Conservation (phyloP, 768 basidiomycete species). For the Xerocomus spinulosus region DNA sequence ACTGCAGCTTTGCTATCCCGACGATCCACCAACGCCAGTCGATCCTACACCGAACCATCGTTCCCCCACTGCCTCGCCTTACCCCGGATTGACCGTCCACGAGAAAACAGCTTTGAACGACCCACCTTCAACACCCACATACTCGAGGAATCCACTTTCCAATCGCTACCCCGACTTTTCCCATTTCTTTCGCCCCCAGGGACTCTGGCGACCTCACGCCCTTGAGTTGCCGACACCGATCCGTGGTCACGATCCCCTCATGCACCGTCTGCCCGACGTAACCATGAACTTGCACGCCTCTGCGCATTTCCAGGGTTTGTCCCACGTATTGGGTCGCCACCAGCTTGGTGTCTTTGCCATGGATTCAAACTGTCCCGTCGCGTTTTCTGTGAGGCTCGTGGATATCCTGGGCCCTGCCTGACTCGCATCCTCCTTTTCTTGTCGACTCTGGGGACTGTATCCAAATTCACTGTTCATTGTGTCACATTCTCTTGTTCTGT, state of each 20-base stretch:
- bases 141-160: constrained; percentile 30
- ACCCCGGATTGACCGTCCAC: neutral
- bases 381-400: constrained; percentile 16
- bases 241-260: neutral
- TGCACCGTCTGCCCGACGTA: neutral
- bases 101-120: neutral
- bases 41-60: neutral
- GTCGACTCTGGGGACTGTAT: neutral
- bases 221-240: neutral
- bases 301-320: neutral
- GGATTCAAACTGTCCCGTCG: constrained; percentile 10
- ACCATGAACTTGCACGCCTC: neutral
- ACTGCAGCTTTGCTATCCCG: constrained; percentile 3
- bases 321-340: neutral
- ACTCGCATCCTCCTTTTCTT: neutral
- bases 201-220: constrained; percentile 6
- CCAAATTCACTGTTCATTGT: neutral
- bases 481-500: constrained; percentile 10
- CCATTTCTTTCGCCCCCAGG: constrained; percentile 24
- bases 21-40: constrained; percentile 3
- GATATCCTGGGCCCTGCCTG: constrained; percentile 10
- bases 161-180: constrained; percentile 33
- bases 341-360: neutral
- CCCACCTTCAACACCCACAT: constrained; percentile 8
- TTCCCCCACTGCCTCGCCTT: neutral